Evolutionary conservation across 1,284 basidiomycete species (phyloP).

Genomic region (Microbotryum scabiosae): DNA sequence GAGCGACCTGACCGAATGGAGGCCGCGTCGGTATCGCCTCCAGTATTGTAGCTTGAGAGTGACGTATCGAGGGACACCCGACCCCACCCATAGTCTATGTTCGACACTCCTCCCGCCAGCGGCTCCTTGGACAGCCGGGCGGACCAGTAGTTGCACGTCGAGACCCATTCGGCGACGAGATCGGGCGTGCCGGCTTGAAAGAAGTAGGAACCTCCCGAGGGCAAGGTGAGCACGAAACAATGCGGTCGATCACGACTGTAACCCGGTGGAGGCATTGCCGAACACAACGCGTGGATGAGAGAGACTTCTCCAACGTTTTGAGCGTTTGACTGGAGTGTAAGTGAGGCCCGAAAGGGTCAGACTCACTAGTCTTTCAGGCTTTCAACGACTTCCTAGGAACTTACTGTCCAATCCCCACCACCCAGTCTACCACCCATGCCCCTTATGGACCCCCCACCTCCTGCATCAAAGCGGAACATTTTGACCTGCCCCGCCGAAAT

Average conservation of each 20-base stretch:
- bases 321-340: conserved; percentile 59
- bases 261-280: conserved; percentile 78
- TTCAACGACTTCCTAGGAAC: conserved; percentile 37
- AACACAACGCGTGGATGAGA: conserved; percentile 79
- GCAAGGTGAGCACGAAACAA: conserved; percentile 88
- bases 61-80: conserved; percentile 42
- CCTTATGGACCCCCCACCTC: conserved; percentile 33
- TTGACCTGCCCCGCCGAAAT: conserved; percentile 85
- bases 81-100: conserved; percentile 99
- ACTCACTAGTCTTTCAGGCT: neutral
- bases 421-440: conserved; percentile 46
- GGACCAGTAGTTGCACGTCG: conserved; percentile 98
- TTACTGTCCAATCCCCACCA: conserved; percentile 92
- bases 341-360: neutral
- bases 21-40: conserved; percentile 44
- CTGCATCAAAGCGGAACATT: conserved; percentile 58
- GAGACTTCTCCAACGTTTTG: conserved; percentile 67
- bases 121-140: conserved; percentile 88
- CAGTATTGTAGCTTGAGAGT: too few relatives aligned
- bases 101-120: conserved; percentile 85
- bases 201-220: conserved; percentile 82
- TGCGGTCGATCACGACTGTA: conserved; percentile 82
- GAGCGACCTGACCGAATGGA: neutral
- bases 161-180: conserved; percentile 94
- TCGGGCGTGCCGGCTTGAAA: conserved; percentile 98